phyloP scores from a whole-genome alignment of 2,329 filamentous ascomycete species.

The Fusarium oligoseptatum region DNA sequence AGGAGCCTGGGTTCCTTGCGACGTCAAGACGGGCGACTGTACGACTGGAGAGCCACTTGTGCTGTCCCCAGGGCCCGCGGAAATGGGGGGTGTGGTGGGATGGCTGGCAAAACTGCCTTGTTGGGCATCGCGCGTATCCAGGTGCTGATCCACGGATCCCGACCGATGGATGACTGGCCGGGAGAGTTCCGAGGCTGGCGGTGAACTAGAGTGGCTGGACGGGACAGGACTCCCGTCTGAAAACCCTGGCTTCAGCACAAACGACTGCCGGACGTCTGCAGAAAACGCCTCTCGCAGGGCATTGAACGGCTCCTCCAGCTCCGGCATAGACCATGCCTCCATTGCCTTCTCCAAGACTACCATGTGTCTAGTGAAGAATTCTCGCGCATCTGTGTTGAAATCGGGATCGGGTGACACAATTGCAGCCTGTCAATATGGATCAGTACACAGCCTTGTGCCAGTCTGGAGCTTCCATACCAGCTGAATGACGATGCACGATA shows the following conservation, averaged over 20 bases:
- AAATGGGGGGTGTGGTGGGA: conserved; percentile 85
- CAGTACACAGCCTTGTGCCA: neutral
- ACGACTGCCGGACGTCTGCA: conserved; percentile 84
- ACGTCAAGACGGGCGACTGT: no score
- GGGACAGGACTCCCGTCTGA: conserved; percentile 84
- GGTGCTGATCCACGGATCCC: conserved; percentile 66
- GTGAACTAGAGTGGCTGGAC: conserved; percentile 73
- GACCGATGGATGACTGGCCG: conserved; percentile 60
- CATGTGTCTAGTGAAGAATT: conserved; percentile 95
- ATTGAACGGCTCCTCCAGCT: conserved; percentile 91
- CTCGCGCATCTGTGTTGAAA: conserved; percentile 84
- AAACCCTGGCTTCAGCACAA: conserved; percentile 89
- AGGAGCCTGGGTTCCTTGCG: no score
- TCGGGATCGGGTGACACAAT: conserved; percentile 94
- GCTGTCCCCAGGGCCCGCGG: conserved; percentile 77
- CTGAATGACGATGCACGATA: conserved; percentile 94
- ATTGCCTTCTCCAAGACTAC: conserved; percentile 89
- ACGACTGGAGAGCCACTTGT: conserved; percentile 57
- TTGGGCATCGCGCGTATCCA: conserved; percentile 66
- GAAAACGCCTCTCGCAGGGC: conserved; percentile 92
- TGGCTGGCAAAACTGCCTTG: conserved; percentile 77
- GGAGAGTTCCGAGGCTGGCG: conserved; percentile 65
- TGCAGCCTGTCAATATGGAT: conserved; percentile 75
- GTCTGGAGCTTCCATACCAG: conserved; percentile 70
- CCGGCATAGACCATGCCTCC: conserved; percentile 86